Evolutionary conservation across 164 flowering plant genomes (phyloP).

Genomic region (Stephania japonica): DNA sequence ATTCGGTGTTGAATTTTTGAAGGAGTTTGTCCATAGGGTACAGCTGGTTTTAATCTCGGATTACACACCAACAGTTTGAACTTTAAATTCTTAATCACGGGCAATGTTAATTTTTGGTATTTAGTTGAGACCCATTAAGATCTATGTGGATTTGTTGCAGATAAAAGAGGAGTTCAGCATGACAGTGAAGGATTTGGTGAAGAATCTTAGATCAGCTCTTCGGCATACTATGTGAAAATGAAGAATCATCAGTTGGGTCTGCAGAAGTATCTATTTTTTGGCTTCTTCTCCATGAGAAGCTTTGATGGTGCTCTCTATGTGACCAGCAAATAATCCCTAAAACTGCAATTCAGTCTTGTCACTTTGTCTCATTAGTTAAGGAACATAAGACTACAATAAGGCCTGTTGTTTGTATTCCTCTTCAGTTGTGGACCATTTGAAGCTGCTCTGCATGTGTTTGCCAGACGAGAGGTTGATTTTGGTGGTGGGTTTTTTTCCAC

Average conservation of each 20-base stretch:
- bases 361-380: background rate
- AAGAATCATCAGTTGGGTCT: background rate
- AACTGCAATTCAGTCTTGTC: background rate
- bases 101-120: background rate
- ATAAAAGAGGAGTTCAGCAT: constrained; percentile 46
- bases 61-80: too few relatives aligned
- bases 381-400: background rate
- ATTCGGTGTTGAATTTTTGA: too few relatives aligned
- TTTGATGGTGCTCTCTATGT: background rate
- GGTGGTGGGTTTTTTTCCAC: constrained; percentile 18
- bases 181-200: constrained; percentile 56
- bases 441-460: constrained; percentile 1
- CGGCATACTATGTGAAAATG: constrained; percentile 16
- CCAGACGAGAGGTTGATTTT: constrained; percentile 17
- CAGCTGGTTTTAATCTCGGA: too few relatives aligned
- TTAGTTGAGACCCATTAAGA: background rate
- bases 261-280: constrained; percentile 6
- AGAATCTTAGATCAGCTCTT: constrained; percentile 26
- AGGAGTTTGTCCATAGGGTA: too few relatives aligned
- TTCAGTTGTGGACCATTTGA: constrained; percentile 4
- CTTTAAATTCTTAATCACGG: too few relatives aligned
- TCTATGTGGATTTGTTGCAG: constrained; percentile 32
- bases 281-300: constrained; percentile 15
- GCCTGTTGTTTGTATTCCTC: constrained; percentile 1
- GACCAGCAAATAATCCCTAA: background rate